Evolutionary conservation across 2,329 filamentous ascomycete genomes (phyloP).

Genomic region (Cordyceps farinosa): DNA sequence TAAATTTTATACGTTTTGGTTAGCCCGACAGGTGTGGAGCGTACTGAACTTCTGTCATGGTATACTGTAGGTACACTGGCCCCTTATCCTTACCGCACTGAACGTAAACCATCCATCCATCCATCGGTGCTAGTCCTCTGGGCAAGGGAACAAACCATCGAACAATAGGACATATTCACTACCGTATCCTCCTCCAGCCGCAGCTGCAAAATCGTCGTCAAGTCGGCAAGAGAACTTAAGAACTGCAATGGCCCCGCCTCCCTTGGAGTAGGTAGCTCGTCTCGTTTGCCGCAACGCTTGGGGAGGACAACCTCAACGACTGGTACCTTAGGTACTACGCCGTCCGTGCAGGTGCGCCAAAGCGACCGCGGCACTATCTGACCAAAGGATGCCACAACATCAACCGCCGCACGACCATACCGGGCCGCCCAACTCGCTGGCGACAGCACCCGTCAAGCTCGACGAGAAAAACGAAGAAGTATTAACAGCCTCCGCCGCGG

Average conservation of each 20-base stretch:
- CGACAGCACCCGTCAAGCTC: background rate
- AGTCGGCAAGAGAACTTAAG: background rate
- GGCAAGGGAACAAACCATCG: background rate
- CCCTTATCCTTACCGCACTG: background rate
- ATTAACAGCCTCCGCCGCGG: background rate
- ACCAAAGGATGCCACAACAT: conserved; percentile 12
- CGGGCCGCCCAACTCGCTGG: background rate
- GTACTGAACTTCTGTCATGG: no score
- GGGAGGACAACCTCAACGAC: background rate
- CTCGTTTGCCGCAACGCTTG: background rate
- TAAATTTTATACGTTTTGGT: no score
- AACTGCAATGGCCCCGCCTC: background rate
- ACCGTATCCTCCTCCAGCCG: background rate
- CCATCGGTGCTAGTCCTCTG: background rate
- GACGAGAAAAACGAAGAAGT: background rate
- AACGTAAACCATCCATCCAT: background rate
- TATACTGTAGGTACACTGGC: background rate
- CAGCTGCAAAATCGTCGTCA: background rate
- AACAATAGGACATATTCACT: background rate
- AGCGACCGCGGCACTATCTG: background rate
- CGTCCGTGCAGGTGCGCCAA: background rate
- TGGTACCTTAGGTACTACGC: background rate
- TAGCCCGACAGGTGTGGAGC: no score
- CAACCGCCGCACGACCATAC: background rate
- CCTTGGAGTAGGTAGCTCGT: background rate